Base-by-base conservation (phyloP, 2,329 filamentous ascomycete species). In the Cordyceps militaris region DNA sequence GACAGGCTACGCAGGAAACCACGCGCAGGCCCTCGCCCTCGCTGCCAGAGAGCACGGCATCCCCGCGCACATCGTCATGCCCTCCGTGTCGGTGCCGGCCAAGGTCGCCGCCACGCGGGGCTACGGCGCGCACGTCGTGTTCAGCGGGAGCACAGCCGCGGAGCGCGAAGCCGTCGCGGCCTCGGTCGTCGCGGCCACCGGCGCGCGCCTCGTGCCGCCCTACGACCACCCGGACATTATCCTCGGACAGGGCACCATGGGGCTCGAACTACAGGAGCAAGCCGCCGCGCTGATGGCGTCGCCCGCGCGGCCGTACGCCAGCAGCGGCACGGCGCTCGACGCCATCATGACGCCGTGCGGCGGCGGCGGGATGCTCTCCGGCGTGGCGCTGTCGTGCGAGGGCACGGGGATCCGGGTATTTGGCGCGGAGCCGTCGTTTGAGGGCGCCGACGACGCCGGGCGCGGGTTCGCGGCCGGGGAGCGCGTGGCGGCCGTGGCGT, bases 161-260 rank as follows among this genome's bases (percentile, higher is more conserved):
- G 93, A 97, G 76, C 85, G 94, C 49, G 91, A 96, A 72, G 88
- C 87, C 8, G 84, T 87, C 8, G 85, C 91, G 1, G 76, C 71
- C n/a, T 74, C 84, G 4, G 83, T 97, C 6, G 80, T 91, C 1
- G 74, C 76, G 28, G 74, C 85, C 59, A 96, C 89, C 0, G 86
- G 87, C 42, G 91, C 91, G 0, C 83, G 86, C 1, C 76, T 97
- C 10, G 81, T 99, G 4, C 92, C 92, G 56, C 92, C 94, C 0
- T 97, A 97, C 69, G 90, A 97, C 70, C 89, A 97, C 72, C 88
- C 89, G 3, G 84, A 97, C 70, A 91, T 97, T 63, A 88, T 97
- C 57, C 82, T 96, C 0, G 93, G 94, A 0, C 92, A 97, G 75
- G 94, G 93, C n/a, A 97, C 93, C 0, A 78, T 89, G 61, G 92